A percentile compares a stretch with the other conserved stretches of the same genome.
Conservation (phyloP, 1,284 basidiomycete genomes). For the Singerocomus inundabilis region DNA sequence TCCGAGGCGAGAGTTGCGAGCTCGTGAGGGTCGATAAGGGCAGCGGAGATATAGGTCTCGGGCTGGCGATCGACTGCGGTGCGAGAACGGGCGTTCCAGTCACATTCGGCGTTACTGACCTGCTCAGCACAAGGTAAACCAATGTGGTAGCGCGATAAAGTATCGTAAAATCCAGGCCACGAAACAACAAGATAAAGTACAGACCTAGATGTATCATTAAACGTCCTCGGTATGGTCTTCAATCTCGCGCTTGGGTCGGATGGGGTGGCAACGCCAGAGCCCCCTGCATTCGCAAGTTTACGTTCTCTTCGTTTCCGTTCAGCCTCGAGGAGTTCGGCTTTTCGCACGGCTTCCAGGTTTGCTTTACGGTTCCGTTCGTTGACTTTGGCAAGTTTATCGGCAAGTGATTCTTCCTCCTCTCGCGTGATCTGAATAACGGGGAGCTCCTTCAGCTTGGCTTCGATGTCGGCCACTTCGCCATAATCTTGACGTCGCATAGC, state of each 20-base stretch:
- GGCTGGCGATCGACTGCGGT: constrained; percentile 23
- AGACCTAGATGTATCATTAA: constrained; percentile 50
- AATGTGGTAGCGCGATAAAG: constrained; percentile 3
- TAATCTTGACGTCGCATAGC: constrained; percentile 70
- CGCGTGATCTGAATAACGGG: constrained; percentile 31
- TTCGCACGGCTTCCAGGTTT: constrained; percentile 75
- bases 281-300: constrained; percentile 49
- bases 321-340: constrained; percentile 68
- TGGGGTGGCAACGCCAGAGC: constrained; percentile 44
- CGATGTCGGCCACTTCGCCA: constrained; percentile 57
- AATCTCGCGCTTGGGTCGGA: constrained; percentile 62
- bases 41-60: constrained; percentile 43
- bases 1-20: constrained; percentile 24
- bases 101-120: constrained; percentile 50
- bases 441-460: constrained; percentile 59
- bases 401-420: constrained; percentile 39
- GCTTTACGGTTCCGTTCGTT: constrained; percentile 86
- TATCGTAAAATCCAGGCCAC: constrained; percentile 8
- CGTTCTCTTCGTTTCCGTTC: constrained; percentile 66
- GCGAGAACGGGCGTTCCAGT: constrained; percentile 31
- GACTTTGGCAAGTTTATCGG: constrained; percentile 69
- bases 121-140: constrained; percentile 25
- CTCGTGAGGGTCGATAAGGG: constrained; percentile 33
- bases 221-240: constrained; percentile 55
- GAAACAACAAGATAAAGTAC: constrained; percentile 29